These are phyloP conservation scores for Sporobolomyces pararoseus DNA, from an alignment of 768 basidiomycete genomes.

Conservation along the genomic window DNA sequence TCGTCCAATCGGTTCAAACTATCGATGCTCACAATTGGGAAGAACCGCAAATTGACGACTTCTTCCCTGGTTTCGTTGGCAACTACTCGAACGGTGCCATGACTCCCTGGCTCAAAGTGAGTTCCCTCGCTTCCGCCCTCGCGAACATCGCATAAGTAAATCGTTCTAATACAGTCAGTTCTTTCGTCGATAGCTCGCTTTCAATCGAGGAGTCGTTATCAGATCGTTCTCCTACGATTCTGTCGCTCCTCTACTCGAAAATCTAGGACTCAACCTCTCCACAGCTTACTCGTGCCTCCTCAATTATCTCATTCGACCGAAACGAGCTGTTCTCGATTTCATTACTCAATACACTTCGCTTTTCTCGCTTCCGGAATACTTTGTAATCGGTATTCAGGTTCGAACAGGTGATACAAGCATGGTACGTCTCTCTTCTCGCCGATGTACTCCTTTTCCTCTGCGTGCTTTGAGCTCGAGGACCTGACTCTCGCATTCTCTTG, in stretches of 20 bases:
- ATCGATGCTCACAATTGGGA: slow-evolving; percentile 21
- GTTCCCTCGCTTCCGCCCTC: background rate
- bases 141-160: background rate
- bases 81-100: background rate
- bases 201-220: slow-evolving; percentile 37
- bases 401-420: slow-evolving; percentile 31
- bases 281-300: slow-evolving; percentile 34
- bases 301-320: slow-evolving; percentile 35
- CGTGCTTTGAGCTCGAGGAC: background rate
- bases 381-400: slow-evolving; percentile 31
- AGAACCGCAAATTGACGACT: slow-evolving; percentile 16
- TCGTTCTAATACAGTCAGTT: background rate
- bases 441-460: too few species aligned
- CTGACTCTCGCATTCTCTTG: background rate
- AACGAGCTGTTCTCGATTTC: slow-evolving; percentile 28
- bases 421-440: slow-evolving; percentile 5
- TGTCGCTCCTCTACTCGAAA: slow-evolving; percentile 2
- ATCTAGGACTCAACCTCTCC: slow-evolving; percentile 7
- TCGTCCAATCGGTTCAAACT: background rate
- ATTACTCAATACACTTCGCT: slow-evolving; percentile 30
- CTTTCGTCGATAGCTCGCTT: slow-evolving; percentile 10
- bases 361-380: slow-evolving; percentile 31
- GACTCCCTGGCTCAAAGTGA: slow-evolving; percentile 7
- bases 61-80: background rate
- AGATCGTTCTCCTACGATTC: slow-evolving; percentile 21